phyloP scores from a whole-genome alignment of 2,329 filamentous ascomycete species.

The Apiospora phragmitis region DNA sequence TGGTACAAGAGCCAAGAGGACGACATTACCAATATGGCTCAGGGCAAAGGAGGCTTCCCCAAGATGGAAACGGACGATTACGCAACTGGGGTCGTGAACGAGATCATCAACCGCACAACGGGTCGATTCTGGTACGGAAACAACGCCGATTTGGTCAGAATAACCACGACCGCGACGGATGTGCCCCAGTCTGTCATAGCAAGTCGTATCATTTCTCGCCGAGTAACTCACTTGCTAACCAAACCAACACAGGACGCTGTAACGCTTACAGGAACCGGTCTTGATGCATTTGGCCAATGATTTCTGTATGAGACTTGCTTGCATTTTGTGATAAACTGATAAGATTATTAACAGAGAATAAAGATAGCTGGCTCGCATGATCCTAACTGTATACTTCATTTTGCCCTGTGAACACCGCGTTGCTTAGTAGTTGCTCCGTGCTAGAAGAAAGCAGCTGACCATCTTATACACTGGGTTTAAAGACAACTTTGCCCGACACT shows the following conservation, averaged over 20 bases:
- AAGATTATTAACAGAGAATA: background rate
- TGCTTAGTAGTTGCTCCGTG: too few species aligned
- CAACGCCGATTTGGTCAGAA: background rate
- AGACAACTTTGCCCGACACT: too few species aligned
- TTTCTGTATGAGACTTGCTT: background rate
- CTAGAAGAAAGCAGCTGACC: too few species aligned
- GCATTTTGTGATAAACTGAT: background rate
- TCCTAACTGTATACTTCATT: background rate
- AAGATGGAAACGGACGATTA: conserved; percentile 27
- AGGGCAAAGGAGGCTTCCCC: conserved; percentile 22
- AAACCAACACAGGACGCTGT: conserved; percentile 23
- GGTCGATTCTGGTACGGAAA: conserved; percentile 13
- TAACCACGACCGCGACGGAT: background rate
- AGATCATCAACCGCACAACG: conserved; percentile 19
- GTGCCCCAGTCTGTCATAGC: background rate
- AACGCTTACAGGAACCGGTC: conserved; percentile 23
- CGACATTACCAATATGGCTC: conserved; percentile 21
- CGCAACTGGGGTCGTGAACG: conserved; percentile 21
- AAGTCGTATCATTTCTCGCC: background rate
- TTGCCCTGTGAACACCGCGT: too few species aligned
- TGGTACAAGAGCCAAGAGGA: conserved; percentile 26
- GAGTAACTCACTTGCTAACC: conserved; percentile 19
- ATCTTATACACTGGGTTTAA: too few species aligned
- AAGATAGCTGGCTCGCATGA: background rate
- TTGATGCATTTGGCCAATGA: conserved; percentile 18